Evolutionary conservation across 805 yeast genomes (phyloP), one percentile per base, ranked within the genome.

Genomic region (Lachancea dasiensis): DNA sequence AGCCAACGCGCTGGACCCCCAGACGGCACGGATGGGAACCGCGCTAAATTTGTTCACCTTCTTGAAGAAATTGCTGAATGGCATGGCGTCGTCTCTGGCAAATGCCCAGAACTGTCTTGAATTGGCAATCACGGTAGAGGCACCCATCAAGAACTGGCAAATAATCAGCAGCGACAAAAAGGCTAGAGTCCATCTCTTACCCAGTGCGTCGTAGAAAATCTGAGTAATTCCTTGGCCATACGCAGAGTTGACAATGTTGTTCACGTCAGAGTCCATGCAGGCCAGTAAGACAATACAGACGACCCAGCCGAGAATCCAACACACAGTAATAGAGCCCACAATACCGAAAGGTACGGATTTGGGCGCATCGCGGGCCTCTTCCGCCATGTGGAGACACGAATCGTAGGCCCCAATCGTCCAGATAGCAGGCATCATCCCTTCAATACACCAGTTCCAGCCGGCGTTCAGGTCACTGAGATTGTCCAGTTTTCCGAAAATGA

Each of bases 351-450:
- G 86, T 4, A 79, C 79, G 6, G 81, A 74, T 32, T 65, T 65
- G 3, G 76, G 64, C 6, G 86, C 83, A 51, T 79, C 71, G 38
- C 66, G 65, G 20, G 81, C 81, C 54, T 81, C 87, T 57, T 81
- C 89, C 11, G 81, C 68, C 79, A 79, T 75, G 60, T 81, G 87
- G 34, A 81, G 74, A 50, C 81, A 75, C 4, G 82, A 73, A 54
- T 81, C 87, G 56, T 78, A 79, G 0, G 83, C 79, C 20, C 84
- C 83, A 58, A 81, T 78, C 15, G 86, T 79, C 89, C 90, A 81
- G 44, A 80, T 72, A 3, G 79, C 76, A 0, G 86, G 77, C 73
- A 76, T 70, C 69, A 77, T 72, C 9, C 72, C 65, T 37, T 58
- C 61, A 48, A 76, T 63, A 38, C 70, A 52, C 46, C 66, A 51